These are phyloP conservation scores for Davidsoniella neocaledoniae DNA, from an alignment of 2,329 filamentous ascomycete species.

Conservation along the genomic window DNA sequence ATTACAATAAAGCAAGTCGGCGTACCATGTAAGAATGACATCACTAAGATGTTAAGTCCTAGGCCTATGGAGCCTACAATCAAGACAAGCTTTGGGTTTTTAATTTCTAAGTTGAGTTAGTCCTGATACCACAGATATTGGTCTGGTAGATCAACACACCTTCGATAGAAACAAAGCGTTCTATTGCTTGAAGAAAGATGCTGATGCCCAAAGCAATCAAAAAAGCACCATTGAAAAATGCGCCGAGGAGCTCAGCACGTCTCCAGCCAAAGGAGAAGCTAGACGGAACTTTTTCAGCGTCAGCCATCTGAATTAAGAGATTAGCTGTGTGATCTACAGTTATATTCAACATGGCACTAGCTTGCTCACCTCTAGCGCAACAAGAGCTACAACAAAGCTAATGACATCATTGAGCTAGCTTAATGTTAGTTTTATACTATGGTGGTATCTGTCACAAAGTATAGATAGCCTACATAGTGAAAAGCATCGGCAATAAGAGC, in stretches of 20 bases:
- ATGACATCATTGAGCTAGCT: constrained; percentile 51
- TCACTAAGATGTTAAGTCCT: constrained; percentile 48
- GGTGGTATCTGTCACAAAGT: background rate
- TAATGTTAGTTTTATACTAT: constrained; percentile 10
- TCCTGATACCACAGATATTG: background rate
- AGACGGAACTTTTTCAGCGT: constrained; percentile 35
- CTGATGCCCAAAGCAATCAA: constrained; percentile 55
- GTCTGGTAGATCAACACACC: constrained; percentile 22
- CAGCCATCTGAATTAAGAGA: constrained; percentile 31
- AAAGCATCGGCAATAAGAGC: constrained; percentile 64
- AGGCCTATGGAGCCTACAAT: constrained; percentile 54
- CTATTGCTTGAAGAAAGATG: constrained; percentile 56
- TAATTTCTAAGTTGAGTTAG: constrained; percentile 30
- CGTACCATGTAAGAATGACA: constrained; percentile 26
- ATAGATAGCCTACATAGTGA: constrained; percentile 42
- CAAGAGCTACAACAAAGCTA: constrained; percentile 48
- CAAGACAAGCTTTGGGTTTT: constrained; percentile 48
- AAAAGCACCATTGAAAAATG: constrained; percentile 69
- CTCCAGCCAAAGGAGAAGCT: constrained; percentile 61
- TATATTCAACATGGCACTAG: background rate
- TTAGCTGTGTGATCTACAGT: background rate
- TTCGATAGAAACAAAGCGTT: constrained; percentile 45
- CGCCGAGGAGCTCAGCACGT: constrained; percentile 52
- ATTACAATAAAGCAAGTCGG: too few relatives aligned
- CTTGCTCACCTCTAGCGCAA: constrained; percentile 39